Evolutionary conservation across 2,329 filamentous ascomycete genomes (phyloP).

Genomic region (Colletotrichum sojae): DNA sequence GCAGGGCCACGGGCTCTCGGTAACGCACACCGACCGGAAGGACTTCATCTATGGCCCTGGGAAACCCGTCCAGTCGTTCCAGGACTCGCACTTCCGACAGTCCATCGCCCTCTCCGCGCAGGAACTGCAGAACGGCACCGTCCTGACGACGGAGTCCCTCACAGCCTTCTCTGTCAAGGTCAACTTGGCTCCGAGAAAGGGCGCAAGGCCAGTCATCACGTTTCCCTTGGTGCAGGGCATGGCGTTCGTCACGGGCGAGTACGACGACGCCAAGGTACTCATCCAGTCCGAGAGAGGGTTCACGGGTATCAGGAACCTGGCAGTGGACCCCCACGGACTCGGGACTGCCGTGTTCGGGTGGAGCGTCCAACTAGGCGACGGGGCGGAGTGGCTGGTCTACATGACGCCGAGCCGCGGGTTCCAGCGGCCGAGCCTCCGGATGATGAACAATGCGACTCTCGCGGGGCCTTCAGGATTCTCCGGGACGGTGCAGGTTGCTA

Average conservation of each 20-base stretch:
- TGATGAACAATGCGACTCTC: conserved; percentile 7
- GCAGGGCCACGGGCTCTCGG: conserved; percentile 72
- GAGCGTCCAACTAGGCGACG: conserved; percentile 45
- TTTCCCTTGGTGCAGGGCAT: conserved; percentile 86
- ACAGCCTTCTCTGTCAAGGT: conserved; percentile 71
- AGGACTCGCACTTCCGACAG: conserved; percentile 62
- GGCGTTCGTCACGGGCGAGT: conserved; percentile 81
- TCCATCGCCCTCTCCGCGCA: conserved; percentile 80
- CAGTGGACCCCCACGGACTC: conserved; percentile 12
- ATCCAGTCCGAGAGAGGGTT: conserved; percentile 79
- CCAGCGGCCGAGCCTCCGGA: conserved; percentile 53
- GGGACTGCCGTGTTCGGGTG: conserved; percentile 69
- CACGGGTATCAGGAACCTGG: conserved; percentile 65
- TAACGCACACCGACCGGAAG: conserved; percentile 75
- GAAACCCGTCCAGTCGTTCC: conserved; percentile 72
- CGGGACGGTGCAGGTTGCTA: conserved; percentile 85
- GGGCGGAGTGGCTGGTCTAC: conserved; percentile 47
- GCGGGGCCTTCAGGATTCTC: conserved; percentile 61
- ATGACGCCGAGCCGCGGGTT: conserved; percentile 67
- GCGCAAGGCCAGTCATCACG: conserved; percentile 67
- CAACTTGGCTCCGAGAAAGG: conserved; percentile 65
- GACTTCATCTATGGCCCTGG: conserved; percentile 73
- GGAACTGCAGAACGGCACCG: conserved; percentile 72
- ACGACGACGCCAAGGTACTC: conserved; percentile 73
- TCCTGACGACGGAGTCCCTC: conserved; percentile 60